These are phyloP conservation scores for Pyrus pyrifolia DNA, from an alignment of 306 rosid genomes.

Conservation along the genomic window DNA sequence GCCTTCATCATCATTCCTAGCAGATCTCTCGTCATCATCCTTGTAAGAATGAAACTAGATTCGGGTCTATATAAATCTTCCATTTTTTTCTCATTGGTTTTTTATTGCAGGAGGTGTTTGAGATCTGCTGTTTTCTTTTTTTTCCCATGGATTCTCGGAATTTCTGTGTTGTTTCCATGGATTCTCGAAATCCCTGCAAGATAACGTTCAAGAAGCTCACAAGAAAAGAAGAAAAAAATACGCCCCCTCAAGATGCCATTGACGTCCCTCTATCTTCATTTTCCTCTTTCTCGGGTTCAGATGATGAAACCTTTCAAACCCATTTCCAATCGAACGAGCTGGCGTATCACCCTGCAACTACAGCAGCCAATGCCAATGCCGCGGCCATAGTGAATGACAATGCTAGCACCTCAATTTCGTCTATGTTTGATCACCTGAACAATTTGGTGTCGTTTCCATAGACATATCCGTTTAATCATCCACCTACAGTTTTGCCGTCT, in stretches of 20 bases:
- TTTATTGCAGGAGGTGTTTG: background rate
- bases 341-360: conserved; percentile 50
- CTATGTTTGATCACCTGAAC: conserved; percentile 13
- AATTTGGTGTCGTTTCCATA: background rate
- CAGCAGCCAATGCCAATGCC: conserved; percentile 13
- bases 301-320: conserved; percentile 35
- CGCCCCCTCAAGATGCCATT: conserved; percentile 12
- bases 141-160: background rate
- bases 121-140: background rate
- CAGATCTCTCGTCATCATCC: background rate
- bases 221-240: conserved; percentile 24
- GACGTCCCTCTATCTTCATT: conserved; percentile 29
- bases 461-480: too few species aligned
- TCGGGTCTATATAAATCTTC: background rate
- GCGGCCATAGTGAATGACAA: background rate
- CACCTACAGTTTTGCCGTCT: conserved; percentile 40
- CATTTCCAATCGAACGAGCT: conserved; percentile 42
- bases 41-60: too few species aligned
- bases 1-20: background rate
- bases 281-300: conserved; percentile 33
- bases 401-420: background rate
- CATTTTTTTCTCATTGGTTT: background rate
- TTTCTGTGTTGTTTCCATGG: background rate
- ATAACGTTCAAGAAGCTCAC: conserved; percentile 27
- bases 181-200: conserved; percentile 6